Conservation (phyloP, 345 rosid species). For the Durio zibethinus region DNA sequence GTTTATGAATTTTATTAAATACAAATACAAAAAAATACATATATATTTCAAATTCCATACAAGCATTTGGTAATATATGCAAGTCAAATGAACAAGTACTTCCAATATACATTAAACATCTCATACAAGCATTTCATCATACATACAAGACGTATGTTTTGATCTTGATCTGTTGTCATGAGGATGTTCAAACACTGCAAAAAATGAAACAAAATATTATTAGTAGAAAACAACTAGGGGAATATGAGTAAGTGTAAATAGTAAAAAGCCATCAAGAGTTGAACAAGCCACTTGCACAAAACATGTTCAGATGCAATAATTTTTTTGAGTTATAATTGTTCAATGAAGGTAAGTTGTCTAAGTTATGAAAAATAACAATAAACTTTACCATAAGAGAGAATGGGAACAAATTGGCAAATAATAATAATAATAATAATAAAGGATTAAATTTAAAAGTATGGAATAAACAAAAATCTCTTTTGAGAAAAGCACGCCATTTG, state of each 20-base stretch:
- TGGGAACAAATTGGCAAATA: neutral
- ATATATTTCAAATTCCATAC: too few species aligned
- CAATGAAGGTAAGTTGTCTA: neutral
- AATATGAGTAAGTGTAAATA: slow-evolving; percentile 93
- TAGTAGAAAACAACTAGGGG: slow-evolving; percentile 32
- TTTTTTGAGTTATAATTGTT: slow-evolving; percentile 1
- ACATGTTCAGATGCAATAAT: slow-evolving; percentile 16
- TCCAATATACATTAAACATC: too few species aligned
- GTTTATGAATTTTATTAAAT: too few species aligned
- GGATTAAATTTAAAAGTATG: slow-evolving; percentile 8
- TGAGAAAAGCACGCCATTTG: slow-evolving; percentile 66
- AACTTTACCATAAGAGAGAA: neutral
- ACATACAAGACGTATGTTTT: slow-evolving; percentile 94
- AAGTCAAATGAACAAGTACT: too few species aligned
- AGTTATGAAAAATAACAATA: neutral
- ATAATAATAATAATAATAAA: too few species aligned
- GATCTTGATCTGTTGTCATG: slow-evolving; percentile 85
- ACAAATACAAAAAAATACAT: too few species aligned
- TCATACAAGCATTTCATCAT: too few species aligned
- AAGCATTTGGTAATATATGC: too few species aligned
- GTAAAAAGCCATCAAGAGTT: slow-evolving; percentile 97
- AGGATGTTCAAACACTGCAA: slow-evolving; percentile 94
- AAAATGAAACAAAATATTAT: slow-evolving; percentile 25
- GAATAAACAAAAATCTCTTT: slow-evolving; percentile 60
- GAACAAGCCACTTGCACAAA: slow-evolving; percentile 96